A percentile compares a stretch with the other conserved stretches of the same genome.
Evolutionary conservation across 192 early-diverging fungal genomes (phyloP).

Genomic region (Chytriomyces sp.): DNA sequence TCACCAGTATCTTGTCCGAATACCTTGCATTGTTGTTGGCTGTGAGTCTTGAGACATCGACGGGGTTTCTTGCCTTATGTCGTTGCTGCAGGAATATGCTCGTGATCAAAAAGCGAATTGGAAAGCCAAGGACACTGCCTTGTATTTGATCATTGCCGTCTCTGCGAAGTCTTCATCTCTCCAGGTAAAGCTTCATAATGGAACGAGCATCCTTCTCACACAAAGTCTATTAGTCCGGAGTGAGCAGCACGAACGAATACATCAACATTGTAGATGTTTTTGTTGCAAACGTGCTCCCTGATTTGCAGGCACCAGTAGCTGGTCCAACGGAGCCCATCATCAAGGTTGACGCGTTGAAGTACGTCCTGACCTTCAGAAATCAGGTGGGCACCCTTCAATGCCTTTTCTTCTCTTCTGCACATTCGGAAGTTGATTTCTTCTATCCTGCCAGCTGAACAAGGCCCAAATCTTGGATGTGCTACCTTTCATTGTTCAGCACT

Average conservation of each 20-base stretch:
- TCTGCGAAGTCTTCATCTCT: slow-evolving; percentile 75
- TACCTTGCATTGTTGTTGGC: slow-evolving; percentile 58
- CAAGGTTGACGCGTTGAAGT: slow-evolving; percentile 94
- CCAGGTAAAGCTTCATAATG: slow-evolving; percentile 51
- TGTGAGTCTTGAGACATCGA: slow-evolving; percentile 22
- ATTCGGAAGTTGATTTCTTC: slow-evolving; percentile 13
- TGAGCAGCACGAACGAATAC: slow-evolving; percentile 78
- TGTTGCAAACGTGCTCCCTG: slow-evolving; percentile 76
- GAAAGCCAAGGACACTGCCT: slow-evolving; percentile 95
- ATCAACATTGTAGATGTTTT: slow-evolving; percentile 87
- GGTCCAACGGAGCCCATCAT: slow-evolving; percentile 80
- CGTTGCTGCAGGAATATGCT: slow-evolving; percentile 66
- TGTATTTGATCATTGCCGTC: slow-evolving; percentile 89
- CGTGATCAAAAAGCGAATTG: slow-evolving; percentile 72
- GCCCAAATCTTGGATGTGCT: slow-evolving; percentile 74
- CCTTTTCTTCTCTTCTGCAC: slow-evolving; percentile 1
- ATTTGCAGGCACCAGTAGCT: slow-evolving; percentile 73
- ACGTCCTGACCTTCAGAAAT: slow-evolving; percentile 88
- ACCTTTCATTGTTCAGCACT: slow-evolving; percentile 76
- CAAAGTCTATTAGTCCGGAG: slow-evolving; percentile 69
- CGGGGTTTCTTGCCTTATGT: neutral
- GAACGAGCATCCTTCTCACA: neutral
- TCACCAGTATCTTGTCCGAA: slow-evolving; percentile 77
- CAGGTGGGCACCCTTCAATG: slow-evolving; percentile 54
- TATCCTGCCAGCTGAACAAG: slow-evolving; percentile 65